phyloP scores from a whole-genome alignment of 2,329 filamentous ascomycete genomes.

The Monilinia aucupariae region DNA sequence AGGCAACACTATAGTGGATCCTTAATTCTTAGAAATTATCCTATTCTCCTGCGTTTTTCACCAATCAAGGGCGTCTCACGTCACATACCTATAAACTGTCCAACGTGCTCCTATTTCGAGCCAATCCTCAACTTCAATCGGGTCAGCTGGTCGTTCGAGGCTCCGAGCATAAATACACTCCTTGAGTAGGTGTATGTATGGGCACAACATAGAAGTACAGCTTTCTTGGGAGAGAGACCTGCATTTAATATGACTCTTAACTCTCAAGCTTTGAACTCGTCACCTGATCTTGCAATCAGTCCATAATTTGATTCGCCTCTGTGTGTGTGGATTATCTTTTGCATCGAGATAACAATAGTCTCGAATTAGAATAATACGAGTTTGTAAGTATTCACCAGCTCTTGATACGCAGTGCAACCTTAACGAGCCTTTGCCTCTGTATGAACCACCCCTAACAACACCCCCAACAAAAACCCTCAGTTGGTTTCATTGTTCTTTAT shows the following conservation, averaged over 20 bases:
- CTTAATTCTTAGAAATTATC: neutral
- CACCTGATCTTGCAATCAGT: conserved; percentile 16
- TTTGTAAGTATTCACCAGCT: conserved; percentile 4
- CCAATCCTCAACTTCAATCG: conserved; percentile 11
- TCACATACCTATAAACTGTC: conserved; percentile 17
- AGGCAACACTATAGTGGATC: conserved; percentile 10
- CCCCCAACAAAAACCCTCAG: neutral
- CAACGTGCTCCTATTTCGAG: conserved; percentile 13
- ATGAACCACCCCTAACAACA: neutral
- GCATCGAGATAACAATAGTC: conserved; percentile 8
- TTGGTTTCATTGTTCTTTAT: conserved; percentile 2
- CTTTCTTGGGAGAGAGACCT: conserved; percentile 15
- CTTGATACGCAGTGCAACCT: conserved; percentile 13
- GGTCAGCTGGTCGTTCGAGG: conserved; percentile 15
- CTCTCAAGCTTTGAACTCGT: conserved; percentile 5
- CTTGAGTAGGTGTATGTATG: conserved; percentile 4
- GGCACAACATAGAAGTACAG: conserved; percentile 16
- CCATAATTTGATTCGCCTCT: neutral
- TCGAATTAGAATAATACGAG: conserved; percentile 11
- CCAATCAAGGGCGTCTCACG: conserved; percentile 17
- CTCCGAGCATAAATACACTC: conserved; percentile 15
- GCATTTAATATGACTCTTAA: conserved; percentile 12
- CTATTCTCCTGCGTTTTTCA: conserved; percentile 4
- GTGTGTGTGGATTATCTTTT: conserved; percentile 13
- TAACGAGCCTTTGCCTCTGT: neutral